These are phyloP conservation scores for Thuidium tamariscinum DNA, from an alignment of 225 moss, liverwort and hornwort genomes.

Conservation along the genomic window DNA sequence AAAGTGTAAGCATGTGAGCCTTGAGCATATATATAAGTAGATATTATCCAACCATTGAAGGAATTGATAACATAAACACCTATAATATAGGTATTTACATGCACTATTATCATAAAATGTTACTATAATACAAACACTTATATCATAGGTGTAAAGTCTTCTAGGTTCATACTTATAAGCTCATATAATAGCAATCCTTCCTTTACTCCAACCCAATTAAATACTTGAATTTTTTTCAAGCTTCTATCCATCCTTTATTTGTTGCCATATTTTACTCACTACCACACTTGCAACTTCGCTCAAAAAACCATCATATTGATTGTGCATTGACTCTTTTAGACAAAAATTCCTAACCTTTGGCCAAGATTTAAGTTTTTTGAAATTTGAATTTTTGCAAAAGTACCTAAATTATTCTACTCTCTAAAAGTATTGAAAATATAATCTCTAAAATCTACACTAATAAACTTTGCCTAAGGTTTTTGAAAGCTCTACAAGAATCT, in stretches of 20 bases:
- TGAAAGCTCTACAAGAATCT: neutral
- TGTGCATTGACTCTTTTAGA: neutral
- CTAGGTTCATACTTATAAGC: no score
- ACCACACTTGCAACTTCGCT: rapidly evolving
- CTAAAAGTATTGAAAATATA: rapidly evolving
- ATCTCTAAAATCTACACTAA: neutral
- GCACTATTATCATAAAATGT: no score
- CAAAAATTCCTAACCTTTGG: neutral
- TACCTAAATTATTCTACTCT: neutral
- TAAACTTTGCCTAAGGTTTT: neutral
- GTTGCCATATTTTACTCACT: rapidly evolving
- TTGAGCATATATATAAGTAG: no score
- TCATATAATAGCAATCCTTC: no score
- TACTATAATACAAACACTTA: no score
- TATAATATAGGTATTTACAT: no score
- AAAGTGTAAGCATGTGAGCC: no score
- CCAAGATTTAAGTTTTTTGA: neutral
- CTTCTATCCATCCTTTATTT: no score
- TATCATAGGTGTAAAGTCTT: no score
- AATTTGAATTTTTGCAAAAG: neutral
- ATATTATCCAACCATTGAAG: no score
- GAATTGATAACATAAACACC: no score
- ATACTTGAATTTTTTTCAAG: neutral
- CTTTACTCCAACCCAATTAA: rapidly evolving
- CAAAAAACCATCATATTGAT: neutral